These are phyloP conservation scores for Glonium stellatum DNA, from an alignment of 495 filamentous ascomycete genomes.

Conservation along the genomic window DNA sequence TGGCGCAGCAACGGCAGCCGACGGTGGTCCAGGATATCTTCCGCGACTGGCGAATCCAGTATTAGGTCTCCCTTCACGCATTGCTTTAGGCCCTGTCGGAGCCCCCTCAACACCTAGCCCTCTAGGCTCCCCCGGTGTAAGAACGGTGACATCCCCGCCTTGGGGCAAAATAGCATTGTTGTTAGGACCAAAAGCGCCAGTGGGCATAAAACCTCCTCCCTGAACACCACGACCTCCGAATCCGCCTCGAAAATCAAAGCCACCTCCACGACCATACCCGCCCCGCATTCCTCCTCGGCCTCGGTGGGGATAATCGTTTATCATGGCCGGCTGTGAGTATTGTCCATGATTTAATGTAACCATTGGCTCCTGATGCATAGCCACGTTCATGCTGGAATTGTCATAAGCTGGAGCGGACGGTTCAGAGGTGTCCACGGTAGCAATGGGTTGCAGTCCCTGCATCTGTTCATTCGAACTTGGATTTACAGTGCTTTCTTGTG, in stretches of 20 bases:
- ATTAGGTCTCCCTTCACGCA: constrained; percentile 79
- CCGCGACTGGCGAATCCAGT: constrained; percentile 49
- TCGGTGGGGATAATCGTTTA: constrained; percentile 14
- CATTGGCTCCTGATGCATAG: constrained; percentile 4
- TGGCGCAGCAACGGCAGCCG: not conserved
- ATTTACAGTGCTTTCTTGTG: not conserved
- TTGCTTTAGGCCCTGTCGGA: constrained; percentile 86
- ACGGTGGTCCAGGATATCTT: constrained; percentile 28
- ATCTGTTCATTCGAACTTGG: not conserved
- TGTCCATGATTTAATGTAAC: not conserved
- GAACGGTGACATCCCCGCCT: constrained; percentile 23
- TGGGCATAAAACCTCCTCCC: constrained; percentile 3
- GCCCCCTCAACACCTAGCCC: constrained; percentile 67
- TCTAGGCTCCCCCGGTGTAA: constrained; percentile 37
- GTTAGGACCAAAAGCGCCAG: constrained; percentile 1
- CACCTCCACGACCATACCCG: constrained; percentile 2
- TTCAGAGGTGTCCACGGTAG: constrained; percentile 40
- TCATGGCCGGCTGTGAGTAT: not conserved
- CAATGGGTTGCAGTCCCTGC: constrained; percentile 50
- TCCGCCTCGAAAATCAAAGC: constrained; percentile 14
- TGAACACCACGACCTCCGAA: constrained; percentile 3
- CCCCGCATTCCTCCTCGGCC: constrained; percentile 1
- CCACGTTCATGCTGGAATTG: constrained; percentile 8
- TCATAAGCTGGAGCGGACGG: constrained; percentile 10
- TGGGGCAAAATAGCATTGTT: constrained; percentile 14